Base-by-base conservation (phyloP, 768 basidiomycete genomes). In the Nevesoporus exiguus region DNA sequence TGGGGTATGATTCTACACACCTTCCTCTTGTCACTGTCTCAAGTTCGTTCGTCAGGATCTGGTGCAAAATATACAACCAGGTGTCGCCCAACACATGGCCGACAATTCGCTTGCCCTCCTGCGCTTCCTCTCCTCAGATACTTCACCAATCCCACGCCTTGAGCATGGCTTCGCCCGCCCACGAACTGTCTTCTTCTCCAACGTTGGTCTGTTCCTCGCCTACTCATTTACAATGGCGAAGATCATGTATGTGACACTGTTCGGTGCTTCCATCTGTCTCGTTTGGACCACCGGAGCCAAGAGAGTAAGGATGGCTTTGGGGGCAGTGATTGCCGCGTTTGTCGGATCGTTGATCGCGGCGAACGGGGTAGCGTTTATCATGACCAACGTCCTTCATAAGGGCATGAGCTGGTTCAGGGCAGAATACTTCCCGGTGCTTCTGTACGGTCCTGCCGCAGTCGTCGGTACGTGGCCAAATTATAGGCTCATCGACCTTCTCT, bases 21-120 rank as follows among this genome's bases (percentile, higher is more conserved):
- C n/a, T 44, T 24, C 39, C 37, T 8, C 5, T n/a, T 31, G 11
- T 36, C 14, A 11, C 44, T 10, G 19, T 50, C 41, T 66, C 10
- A 55, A 47, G 3, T 19, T 29, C 37, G 24, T 37, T 3, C 37
- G 19, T 17, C 22, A 77, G 73, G 93, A 96, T 70, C 60, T 88
- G 5, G 86, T 93, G 8, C 86, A 90, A 62, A 85, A 94, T 64
- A 92, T 96, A 49, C 78, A 93, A 64, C 72, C 81, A 7, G 95
- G 95, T 11, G 89, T 92, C 1, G 85, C 92, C 1, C 72, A 93
- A 78, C 87, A 97, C 72, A 94, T 98, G 85, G 93, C 80, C 21
- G 88, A 92, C 55, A 97, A 97, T 59, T 78, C 84, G 3, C 82
- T 95, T 14, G 89, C 89, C 0, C 81, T 97, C 17, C 72, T 96